Evolutionary conservation across 768 basidiomycete species (phyloP), one percentile per base, ranked within the genome.

Genomic region (Imleria badia): DNA sequence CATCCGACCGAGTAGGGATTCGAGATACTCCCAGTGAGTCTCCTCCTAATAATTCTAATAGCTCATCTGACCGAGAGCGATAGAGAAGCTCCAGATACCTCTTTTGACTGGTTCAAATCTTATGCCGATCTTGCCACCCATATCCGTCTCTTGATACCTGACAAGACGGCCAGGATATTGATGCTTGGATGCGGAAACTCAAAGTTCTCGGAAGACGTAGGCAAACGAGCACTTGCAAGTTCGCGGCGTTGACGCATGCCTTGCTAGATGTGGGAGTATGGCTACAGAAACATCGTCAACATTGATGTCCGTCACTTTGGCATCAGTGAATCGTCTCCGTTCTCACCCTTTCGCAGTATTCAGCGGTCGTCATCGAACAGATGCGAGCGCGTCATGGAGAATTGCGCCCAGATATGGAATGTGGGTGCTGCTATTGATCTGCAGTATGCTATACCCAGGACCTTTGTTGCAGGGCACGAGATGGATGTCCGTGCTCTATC

Each of bases 171-270:
- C 2, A 75, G 78, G 23, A 87, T 93, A 58, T 69, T 93, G 42
- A 87, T 94, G 79, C 82, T 94, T 17, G 89, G 89, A 50, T 93
- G 91, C 64, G 91, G 91, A 11, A 93, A 92, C 69, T 90, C 91
- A 4, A 88, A 72, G 51, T 72, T 93, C 38, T 89, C 89, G 11
- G 85, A 91, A 71, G 84, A 91, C 55, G 89, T 90, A 58, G 19
- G 64, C 45, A 11, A 40, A 33, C 0, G 2, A 11, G 3, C 22
- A 3, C 15, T 17, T 31, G 23, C 23, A 15, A 14, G 14, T 6
- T 29, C 44, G n/a, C 15, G 3, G 14, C 6, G 23, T 48, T 66
- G 40, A 63, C 23, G 6, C 41, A 38, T 31, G 13, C 13, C n/a
- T 60, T n/a, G 11, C 12, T 46, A 92, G 87, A 89, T 94, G 89